Evolutionary conservation across 371 early-diverging fungal genomes (phyloP).

Genomic region (Synchytrium microbalum): DNA sequence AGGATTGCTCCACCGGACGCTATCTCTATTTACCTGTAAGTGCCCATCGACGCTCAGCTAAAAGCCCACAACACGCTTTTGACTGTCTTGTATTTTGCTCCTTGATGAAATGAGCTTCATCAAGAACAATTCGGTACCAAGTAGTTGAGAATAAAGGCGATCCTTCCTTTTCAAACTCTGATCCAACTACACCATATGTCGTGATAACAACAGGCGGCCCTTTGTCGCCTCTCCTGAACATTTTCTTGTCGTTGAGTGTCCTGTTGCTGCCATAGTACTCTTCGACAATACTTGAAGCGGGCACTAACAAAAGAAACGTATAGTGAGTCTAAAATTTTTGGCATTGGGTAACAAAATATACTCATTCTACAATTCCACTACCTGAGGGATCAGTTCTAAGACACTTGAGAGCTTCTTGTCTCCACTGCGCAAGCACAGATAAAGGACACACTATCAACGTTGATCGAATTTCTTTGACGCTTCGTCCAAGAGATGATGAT

Average conservation of each 20-base stretch:
- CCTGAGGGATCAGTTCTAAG: constrained; percentile 30
- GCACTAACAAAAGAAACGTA: no score
- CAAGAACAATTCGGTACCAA: constrained; percentile 50
- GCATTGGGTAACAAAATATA: no score
- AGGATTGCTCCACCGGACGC: no score
- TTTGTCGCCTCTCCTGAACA: constrained; percentile 6
- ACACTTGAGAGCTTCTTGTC: constrained; percentile 49
- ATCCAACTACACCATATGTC: constrained; percentile 53
- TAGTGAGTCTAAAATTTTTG: no score
- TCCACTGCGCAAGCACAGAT: constrained; percentile 65
- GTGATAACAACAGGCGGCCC: constrained; percentile 35
- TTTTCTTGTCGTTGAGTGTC: constrained; percentile 10
- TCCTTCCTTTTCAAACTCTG: constrained; percentile 31
- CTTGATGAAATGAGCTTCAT: constrained; percentile 74
- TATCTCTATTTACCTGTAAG: no score
- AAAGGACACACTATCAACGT: constrained; percentile 64
- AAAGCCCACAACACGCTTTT: constrained; percentile 19
- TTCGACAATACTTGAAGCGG: constrained; percentile 21
- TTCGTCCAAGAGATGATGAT: constrained; percentile 42
- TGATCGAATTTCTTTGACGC: constrained; percentile 11
- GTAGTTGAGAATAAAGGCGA: constrained; percentile 17
- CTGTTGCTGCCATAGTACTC: constrained; percentile 51
- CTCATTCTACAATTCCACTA: no score
- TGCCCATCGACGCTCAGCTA: not conserved
- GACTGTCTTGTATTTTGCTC: constrained; percentile 49